phyloP scores from a whole-genome alignment of 1,139 yeast species.

The Pichia cactophila region DNA sequence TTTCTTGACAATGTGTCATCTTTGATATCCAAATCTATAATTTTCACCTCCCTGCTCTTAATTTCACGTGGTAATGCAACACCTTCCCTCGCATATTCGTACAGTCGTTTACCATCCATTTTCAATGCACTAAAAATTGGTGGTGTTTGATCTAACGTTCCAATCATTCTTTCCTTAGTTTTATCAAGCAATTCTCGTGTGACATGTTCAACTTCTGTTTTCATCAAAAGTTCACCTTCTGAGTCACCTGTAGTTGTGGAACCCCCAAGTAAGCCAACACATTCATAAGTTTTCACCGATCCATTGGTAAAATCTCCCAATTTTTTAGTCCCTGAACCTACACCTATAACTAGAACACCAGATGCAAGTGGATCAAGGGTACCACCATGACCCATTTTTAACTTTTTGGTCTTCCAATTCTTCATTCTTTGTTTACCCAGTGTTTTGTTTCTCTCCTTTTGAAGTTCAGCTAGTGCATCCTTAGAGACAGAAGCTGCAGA shows the following conservation, averaged over 20 bases:
- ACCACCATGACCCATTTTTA: constrained; percentile 98
- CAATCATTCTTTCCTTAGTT: constrained; percentile 58
- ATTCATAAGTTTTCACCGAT: constrained; percentile 69
- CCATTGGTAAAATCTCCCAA: constrained; percentile 65
- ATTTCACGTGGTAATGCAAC: constrained; percentile 77
- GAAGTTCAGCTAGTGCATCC: constrained; percentile 43
- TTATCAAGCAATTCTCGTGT: constrained; percentile 44
- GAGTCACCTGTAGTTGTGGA: constrained; percentile 92
- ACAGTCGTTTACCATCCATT: constrained; percentile 88
- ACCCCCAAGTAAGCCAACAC: constrained; percentile 80
- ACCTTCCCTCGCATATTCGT: constrained; percentile 90
- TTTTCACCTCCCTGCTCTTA: constrained; percentile 63
- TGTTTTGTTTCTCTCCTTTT: constrained; percentile 42
- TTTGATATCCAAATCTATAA: constrained; percentile 47
- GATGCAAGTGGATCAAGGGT: constrained; percentile 93
- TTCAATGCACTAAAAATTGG: constrained; percentile 93
- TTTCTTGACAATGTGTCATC: constrained; percentile 47
- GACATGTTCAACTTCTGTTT: constrained; percentile 51
- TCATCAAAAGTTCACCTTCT: constrained; percentile 72
- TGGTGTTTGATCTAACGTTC: constrained; percentile 81
- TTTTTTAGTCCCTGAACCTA: constrained; percentile 83
- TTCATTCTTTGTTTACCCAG: constrained; percentile 18
- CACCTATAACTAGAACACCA: constrained; percentile 86
- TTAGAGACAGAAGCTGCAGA: constrained; percentile 54
- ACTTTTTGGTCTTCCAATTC: constrained; percentile 34